Percentiles rank a stretch among this genome's conserved stretches.
phyloP scores from a whole-genome alignment of 371 early-diverging fungal genomes.

The Mucor irregularis region DNA sequence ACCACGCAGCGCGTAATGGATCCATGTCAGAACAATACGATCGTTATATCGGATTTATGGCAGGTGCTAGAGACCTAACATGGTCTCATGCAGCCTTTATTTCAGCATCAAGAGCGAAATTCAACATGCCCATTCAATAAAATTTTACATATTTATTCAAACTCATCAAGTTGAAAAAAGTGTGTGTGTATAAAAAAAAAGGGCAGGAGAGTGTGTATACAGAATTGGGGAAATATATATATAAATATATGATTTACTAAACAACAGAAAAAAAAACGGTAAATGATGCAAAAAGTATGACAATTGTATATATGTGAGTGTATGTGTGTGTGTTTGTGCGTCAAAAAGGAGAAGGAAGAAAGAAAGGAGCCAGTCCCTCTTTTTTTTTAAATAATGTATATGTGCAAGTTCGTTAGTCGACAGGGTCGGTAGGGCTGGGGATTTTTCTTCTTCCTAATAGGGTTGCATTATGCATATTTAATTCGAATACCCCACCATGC shows the following conservation, averaged over 20 bases:
- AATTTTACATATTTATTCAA: too few species aligned
- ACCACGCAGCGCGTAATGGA: constrained; percentile 54
- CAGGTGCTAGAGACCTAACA: constrained; percentile 74
- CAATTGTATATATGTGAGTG: neutral
- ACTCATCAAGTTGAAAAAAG: too few species aligned
- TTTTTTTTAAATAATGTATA: neutral
- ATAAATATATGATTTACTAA: too few species aligned
- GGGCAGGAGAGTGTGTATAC: neutral
- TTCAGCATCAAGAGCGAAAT: constrained; percentile 42
- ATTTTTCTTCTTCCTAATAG: constrained; percentile 56
- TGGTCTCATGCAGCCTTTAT: constrained; percentile 76
- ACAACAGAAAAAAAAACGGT: neutral
- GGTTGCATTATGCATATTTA: constrained; percentile 61
- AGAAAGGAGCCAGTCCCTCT: constrained; percentile 1
- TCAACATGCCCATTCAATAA: constrained; percentile 13
- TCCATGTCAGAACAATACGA: constrained; percentile 71
- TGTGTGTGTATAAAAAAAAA: constrained; percentile 1
- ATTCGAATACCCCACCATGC: constrained; percentile 33
- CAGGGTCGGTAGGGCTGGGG: constrained; percentile 13
- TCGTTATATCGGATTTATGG: constrained; percentile 53
- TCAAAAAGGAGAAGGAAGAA: neutral
- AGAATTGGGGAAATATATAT: too few species aligned
- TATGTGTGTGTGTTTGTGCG: too few species aligned
- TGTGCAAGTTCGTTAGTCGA: neutral
- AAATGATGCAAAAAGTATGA: neutral